phyloP scores from a whole-genome alignment of 257 asterid species.

The Jacaranda copaia region DNA sequence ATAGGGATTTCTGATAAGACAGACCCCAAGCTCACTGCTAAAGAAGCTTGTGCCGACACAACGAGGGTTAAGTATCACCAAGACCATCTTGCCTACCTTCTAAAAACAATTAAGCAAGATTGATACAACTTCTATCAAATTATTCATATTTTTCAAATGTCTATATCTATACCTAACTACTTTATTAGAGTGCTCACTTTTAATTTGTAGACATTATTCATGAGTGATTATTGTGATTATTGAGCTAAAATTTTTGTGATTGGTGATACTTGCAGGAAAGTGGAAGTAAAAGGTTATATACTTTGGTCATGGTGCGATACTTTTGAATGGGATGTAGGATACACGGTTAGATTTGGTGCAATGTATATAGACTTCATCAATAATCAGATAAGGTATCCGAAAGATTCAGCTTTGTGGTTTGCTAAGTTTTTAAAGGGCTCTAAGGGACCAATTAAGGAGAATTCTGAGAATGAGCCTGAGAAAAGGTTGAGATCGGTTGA shows the following conservation, averaged over 20 bases:
- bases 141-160: too few relatives aligned
- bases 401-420: constrained; percentile 38
- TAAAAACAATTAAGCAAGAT: constrained; percentile 27
- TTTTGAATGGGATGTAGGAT: constrained; percentile 51
- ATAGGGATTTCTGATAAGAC: constrained; percentile 8
- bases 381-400: constrained; percentile 28
- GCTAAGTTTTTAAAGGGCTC: constrained; percentile 22
- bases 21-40: constrained; percentile 17
- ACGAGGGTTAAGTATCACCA: constrained; percentile 26
- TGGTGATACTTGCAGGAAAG: background rate
- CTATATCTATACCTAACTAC: too few relatives aligned
- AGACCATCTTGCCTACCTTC: constrained; percentile 34
- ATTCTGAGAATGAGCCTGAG: background rate
- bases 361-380: constrained; percentile 43
- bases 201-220: too few relatives aligned
- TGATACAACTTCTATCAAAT: too few relatives aligned
- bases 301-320: constrained; percentile 53
- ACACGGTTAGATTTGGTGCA: constrained; percentile 45
- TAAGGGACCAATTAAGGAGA: background rate
- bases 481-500: background rate
- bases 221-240: background rate
- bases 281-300: constrained; percentile 42
- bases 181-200: too few relatives aligned
- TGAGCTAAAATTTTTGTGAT: background rate
- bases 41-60: constrained; percentile 16